A percentile compares a stretch with the other conserved stretches of the same genome.
phyloP scores from a whole-genome alignment of 805 yeast genomes.

The Metschnikowia matae region DNA sequence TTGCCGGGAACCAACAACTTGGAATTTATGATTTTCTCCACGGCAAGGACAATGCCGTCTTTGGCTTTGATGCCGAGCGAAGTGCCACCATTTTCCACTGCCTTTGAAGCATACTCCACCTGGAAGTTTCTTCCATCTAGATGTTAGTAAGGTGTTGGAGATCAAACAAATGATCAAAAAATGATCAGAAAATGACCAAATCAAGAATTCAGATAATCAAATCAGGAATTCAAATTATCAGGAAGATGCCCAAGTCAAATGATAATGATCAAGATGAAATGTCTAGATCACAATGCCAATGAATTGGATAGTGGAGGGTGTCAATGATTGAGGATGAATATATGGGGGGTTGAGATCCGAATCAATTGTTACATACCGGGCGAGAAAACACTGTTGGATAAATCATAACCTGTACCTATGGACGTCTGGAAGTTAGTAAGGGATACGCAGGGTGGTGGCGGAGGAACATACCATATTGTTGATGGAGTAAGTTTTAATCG shows the following conservation, averaged over 20 bases:
- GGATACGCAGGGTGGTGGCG: neutral
- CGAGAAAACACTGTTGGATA: conserved; percentile 91
- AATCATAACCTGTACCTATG: conserved; percentile 98
- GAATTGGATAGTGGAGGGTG: too few species aligned
- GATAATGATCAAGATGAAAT: too few species aligned
- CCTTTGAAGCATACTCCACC: conserved; percentile 96
- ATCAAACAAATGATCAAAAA: too few species aligned
- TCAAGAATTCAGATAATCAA: neutral
- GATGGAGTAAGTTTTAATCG: conserved; percentile 1
- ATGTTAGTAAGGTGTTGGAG: neutral
- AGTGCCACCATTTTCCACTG: conserved; percentile 96
- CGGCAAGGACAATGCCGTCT: conserved; percentile 96
- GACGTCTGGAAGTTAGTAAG: conserved; percentile 46
- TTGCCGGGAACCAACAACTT: conserved; percentile 85
- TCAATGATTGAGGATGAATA: too few species aligned
- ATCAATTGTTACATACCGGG: conserved; percentile 45
- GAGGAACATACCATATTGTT: conserved; percentile 11
- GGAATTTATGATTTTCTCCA: conserved; percentile 86
- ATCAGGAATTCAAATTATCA: too few species aligned
- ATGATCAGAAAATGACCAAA: neutral
- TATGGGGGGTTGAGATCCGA: too few species aligned
- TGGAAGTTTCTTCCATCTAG: conserved; percentile 90
- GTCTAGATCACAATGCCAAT: too few species aligned
- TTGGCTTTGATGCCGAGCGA: conserved; percentile 87
- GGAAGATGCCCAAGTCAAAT: too few species aligned